Evolutionary conservation across 176 grass and related monocot species (phyloP).

Genomic region (Avena sativa): DNA sequence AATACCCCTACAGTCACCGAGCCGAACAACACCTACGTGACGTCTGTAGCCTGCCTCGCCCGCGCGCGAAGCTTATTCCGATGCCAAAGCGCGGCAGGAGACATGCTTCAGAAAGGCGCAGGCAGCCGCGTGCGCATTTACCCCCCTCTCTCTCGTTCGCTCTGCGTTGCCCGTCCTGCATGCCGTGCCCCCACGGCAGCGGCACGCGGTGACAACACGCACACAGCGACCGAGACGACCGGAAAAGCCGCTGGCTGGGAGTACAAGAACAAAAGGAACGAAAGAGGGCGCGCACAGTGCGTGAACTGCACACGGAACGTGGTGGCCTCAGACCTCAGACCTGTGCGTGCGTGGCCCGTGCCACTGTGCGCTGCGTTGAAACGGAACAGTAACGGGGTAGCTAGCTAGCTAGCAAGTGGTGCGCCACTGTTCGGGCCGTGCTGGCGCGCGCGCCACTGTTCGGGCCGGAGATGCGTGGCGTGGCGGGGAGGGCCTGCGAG

Average conservation of each 20-base stretch:
- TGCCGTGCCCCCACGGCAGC: background rate
- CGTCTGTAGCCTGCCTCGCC: background rate
- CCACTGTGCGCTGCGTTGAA: background rate
- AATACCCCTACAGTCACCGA: background rate
- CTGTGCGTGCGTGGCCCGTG: background rate
- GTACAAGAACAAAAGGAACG: slow-evolving; percentile 35
- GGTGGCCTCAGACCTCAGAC: background rate
- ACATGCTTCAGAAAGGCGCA: background rate
- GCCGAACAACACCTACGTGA: background rate
- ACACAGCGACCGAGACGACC: background rate
- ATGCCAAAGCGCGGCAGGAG: background rate
- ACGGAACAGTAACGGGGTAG: background rate
- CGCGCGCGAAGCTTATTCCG: background rate
- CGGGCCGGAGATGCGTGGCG: background rate
- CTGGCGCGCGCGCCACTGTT: background rate
- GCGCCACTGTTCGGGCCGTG: background rate
- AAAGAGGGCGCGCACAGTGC: background rate
- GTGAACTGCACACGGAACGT: background rate
- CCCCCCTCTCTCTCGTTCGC: background rate
- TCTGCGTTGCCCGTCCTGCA: background rate
- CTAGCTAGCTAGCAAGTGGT: background rate
- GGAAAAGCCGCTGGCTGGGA: background rate
- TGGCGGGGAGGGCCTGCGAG: background rate
- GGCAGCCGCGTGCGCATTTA: slow-evolving; percentile 24
- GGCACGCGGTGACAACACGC: background rate